Evolutionary conservation across 139 green algal species (phyloP).

Genomic region (Chlamydomonas sp.): DNA sequence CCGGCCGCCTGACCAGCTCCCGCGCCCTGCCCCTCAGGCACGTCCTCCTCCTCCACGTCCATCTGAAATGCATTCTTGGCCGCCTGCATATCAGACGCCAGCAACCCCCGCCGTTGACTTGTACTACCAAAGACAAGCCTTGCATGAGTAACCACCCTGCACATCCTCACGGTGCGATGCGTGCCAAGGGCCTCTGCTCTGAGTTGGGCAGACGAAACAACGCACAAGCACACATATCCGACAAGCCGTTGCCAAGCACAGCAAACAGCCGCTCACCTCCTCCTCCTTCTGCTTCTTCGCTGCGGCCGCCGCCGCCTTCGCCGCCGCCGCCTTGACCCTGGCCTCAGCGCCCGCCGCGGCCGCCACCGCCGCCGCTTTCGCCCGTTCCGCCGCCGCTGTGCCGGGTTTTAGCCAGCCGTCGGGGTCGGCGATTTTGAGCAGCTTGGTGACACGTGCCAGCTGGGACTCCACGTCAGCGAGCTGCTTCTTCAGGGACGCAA

Average conservation of each 20-base stretch:
- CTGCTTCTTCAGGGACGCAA: conserved; percentile 58
- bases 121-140: no score
- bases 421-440: conserved; percentile 80
- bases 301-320: conserved; percentile 18
- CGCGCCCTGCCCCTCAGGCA: neutral
- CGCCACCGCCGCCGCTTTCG: conserved; percentile 20
- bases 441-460: conserved; percentile 58
- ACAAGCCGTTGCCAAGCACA: no score
- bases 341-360: conserved; percentile 9
- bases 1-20: neutral
- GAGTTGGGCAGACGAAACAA: no score
- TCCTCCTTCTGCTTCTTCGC: conserved; percentile 9
- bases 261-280: neutral
- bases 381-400: conserved; percentile 47
- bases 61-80: conserved; percentile 9
- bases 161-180: no score
- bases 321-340: conserved; percentile 9
- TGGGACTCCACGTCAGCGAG: conserved; percentile 62
- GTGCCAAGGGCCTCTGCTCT: no score
- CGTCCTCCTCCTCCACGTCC: conserved; percentile 32
- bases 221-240: no score
- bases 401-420: conserved; percentile 71
- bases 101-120: no score
- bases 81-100: neutral
- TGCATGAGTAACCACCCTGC: no score